Conservation (phyloP, 306 rosid genomes). For the Rosa persica region DNA sequence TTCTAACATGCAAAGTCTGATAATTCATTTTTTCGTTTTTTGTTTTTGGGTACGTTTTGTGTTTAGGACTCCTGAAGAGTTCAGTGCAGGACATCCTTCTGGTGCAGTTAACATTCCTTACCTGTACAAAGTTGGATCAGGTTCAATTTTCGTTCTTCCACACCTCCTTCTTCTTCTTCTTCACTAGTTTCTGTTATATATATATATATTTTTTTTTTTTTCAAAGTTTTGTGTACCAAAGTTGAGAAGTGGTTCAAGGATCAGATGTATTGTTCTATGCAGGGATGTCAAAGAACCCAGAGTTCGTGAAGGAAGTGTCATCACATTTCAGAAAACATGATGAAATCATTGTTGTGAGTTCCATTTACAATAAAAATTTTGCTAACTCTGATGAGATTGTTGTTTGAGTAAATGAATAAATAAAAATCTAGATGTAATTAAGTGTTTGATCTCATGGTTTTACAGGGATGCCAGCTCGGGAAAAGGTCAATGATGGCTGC, state of each 20-base stretch:
- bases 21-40: background rate
- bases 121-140: constrained; percentile 75
- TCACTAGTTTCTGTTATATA: background rate
- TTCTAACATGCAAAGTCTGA: background rate
- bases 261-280: background rate
- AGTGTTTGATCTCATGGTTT: constrained; percentile 17
- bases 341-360: constrained; percentile 82
- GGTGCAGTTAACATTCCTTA: constrained; percentile 80
- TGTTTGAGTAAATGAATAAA: background rate
- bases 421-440: background rate
- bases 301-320: constrained; percentile 57
- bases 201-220: background rate
- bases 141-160: constrained; percentile 27
- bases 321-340: constrained; percentile 62
- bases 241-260: background rate
- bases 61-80: constrained; percentile 76
- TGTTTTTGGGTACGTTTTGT: background rate
- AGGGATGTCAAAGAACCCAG: constrained; percentile 74
- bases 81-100: constrained; percentile 62
- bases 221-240: background rate
- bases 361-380: background rate
- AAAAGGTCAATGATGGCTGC: constrained; percentile 86
- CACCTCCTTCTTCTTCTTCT: background rate
- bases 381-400: background rate
- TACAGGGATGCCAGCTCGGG: constrained; percentile 76